These are phyloP conservation scores for Skeletonema tropicum DNA, from an alignment of 108 stramenopile species.

Conservation along the genomic window DNA sequence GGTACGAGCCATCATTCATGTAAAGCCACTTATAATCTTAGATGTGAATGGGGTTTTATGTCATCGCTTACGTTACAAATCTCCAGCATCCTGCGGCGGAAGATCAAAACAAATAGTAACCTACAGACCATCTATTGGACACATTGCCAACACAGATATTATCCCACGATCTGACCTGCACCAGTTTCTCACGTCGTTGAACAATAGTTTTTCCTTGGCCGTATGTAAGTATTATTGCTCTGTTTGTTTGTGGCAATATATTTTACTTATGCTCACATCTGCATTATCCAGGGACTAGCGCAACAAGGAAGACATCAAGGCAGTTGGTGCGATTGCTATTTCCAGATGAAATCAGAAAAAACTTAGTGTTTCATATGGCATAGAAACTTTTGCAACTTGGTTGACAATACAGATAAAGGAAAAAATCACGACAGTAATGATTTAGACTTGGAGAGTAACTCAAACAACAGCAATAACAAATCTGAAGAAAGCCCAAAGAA, in stretches of 20 bases:
- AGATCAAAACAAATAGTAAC: constrained; percentile 10
- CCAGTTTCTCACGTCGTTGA: constrained; percentile 52
- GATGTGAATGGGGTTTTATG: constrained; percentile 90
- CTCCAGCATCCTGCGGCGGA: not conserved
- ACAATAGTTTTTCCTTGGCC: constrained; percentile 66
- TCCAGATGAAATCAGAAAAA: constrained; percentile 46
- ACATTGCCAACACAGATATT: constrained; percentile 66
- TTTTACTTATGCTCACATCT: not conserved
- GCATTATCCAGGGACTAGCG: constrained; percentile 55
- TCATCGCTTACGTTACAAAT: constrained; percentile 62
- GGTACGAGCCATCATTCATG: constrained; percentile 24
- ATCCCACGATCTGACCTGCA: constrained; percentile 64
- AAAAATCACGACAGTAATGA: not conserved
- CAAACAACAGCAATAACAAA: not conserved
- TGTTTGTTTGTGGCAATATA: not conserved
- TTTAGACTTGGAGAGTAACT: not conserved
- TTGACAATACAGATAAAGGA: constrained; percentile 6
- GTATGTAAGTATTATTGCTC: constrained; percentile 43
- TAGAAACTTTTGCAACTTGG: constrained; percentile 53
- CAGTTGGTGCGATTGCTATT: constrained; percentile 56
- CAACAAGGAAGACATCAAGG: constrained; percentile 70
- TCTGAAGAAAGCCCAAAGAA: not conserved
- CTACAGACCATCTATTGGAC: constrained; percentile 49
- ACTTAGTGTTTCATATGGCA: constrained; percentile 82
- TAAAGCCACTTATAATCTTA: constrained; percentile 73